These are phyloP conservation scores for Rhizopus stolonifer DNA, from an alignment of 371 early-diverging fungal species.

Conservation along the genomic window DNA sequence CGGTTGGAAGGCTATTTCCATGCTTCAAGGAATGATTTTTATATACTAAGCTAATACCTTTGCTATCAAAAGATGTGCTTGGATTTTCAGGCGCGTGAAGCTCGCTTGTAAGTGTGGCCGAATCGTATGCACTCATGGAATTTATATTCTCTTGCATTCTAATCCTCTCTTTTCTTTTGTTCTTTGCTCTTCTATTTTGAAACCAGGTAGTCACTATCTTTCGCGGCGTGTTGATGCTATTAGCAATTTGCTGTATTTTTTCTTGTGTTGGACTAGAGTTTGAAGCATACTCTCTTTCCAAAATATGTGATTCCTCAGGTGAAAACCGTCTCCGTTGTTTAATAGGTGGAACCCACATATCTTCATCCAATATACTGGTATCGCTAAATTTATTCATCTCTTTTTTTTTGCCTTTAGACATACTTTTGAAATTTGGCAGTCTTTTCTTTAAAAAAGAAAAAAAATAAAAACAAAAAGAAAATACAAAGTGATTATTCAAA, in stretches of 20 bases:
- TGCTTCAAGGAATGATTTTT: too few relatives aligned
- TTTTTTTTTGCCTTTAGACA: neutral
- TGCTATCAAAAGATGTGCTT: too few relatives aligned
- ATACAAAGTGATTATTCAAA: neutral
- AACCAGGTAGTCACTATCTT: conserved; percentile 45
- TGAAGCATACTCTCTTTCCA: conserved; percentile 26
- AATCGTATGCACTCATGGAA: neutral
- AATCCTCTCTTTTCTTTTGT: conserved; percentile 22
- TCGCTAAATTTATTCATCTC: neutral
- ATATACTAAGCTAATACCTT: neutral
- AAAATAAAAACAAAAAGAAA: neutral
- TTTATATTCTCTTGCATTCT: neutral
- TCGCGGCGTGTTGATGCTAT: conserved; percentile 22
- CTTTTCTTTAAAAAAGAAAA: neutral
- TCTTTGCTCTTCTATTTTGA: conserved; percentile 46
- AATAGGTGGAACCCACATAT: conserved; percentile 32
- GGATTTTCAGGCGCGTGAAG: too few relatives aligned
- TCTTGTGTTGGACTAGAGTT: conserved; percentile 27
- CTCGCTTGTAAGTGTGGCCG: too few relatives aligned
- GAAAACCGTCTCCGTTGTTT: conserved; percentile 40
- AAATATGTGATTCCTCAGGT: conserved; percentile 15
- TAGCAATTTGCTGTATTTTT: conserved; percentile 24
- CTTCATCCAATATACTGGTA: neutral
- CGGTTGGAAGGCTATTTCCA: too few relatives aligned
- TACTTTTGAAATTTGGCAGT: neutral